A percentile compares a stretch with the other conserved stretches of the same genome.
Conservation (phyloP, 768 basidiomycete genomes). For the Royoungia palumana region DNA sequence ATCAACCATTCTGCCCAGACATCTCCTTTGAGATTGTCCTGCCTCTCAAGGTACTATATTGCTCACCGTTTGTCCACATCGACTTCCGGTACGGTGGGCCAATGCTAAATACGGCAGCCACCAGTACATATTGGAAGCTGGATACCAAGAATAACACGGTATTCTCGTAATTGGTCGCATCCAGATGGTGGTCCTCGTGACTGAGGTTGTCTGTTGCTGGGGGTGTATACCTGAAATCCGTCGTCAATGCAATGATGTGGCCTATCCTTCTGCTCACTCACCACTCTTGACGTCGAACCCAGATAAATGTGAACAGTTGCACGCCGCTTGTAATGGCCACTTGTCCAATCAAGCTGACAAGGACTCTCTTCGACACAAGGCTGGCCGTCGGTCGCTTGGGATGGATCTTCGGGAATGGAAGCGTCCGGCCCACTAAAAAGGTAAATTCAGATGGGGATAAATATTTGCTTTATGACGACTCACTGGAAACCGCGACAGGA, state of each 20-base stretch:
- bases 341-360: constrained; percentile 91
- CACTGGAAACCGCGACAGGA: constrained; percentile 93
- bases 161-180: constrained; percentile 89
- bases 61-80: constrained; percentile 91
- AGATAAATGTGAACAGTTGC: constrained; percentile 87
- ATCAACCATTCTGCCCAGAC: constrained; percentile 68
- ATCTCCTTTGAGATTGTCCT: background rate
- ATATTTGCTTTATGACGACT: constrained; percentile 28
- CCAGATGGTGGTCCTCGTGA: constrained; percentile 63
- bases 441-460: constrained; percentile 5
- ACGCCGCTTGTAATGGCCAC: constrained; percentile 78
- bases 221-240: constrained; percentile 63
- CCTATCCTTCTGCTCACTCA: constrained; percentile 28
- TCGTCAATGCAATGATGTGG: background rate
- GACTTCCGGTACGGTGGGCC: constrained; percentile 95
- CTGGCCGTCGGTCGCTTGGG: constrained; percentile 93
- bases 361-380: constrained; percentile 91
- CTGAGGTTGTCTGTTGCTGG: constrained; percentile 50
- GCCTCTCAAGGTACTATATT: background rate
- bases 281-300: constrained; percentile 86
- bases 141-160: constrained; percentile 89
- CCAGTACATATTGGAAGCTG: constrained; percentile 97
- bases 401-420: constrained; percentile 83
- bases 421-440: constrained; percentile 84
- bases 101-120: constrained; percentile 96